Conservation (phyloP, 352 stramenopile species). For the Globisporangium acanthophoron region DNA sequence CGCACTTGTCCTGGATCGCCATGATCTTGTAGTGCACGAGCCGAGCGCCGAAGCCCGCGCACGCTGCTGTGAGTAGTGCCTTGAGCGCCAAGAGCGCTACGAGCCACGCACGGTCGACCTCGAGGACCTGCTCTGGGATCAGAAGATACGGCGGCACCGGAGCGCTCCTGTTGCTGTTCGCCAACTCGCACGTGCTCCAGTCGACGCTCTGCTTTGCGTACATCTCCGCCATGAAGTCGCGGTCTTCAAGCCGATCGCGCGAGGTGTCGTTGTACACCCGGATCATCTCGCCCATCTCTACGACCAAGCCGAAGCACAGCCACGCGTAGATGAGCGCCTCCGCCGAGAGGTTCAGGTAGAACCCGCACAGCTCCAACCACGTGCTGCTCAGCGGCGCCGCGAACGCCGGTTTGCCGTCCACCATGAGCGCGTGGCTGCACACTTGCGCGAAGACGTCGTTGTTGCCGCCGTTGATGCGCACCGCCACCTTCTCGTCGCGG, state of each 20-base stretch:
- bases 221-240: conserved; percentile 25
- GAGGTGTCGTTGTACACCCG: conserved; percentile 22
- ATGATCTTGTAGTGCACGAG: conserved; percentile 51
- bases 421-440: conserved; percentile 55
- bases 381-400: conserved; percentile 57
- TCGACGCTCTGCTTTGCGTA: conserved; percentile 24
- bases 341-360: conserved; percentile 40
- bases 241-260: conserved; percentile 22
- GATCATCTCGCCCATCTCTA: conserved; percentile 56
- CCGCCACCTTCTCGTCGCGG: conserved; percentile 57
- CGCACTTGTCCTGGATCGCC: conserved; percentile 63
- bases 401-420: conserved; percentile 57
- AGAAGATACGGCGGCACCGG: conserved; percentile 18
- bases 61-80: conserved; percentile 24
- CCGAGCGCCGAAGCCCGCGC: conserved; percentile 24
- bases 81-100: conserved; percentile 32
- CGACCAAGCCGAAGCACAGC: conserved; percentile 52
- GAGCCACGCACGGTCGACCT: conserved; percentile 47
- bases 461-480: conserved; percentile 54
- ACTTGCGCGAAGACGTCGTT: conserved; percentile 69
- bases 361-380: conserved; percentile 49
- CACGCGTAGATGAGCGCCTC: conserved; percentile 50
- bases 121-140: conserved; percentile 29
- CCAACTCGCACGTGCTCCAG: conserved; percentile 18
- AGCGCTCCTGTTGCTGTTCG: conserved; percentile 2